Evolutionary conservation across 177 flowering plant species (phyloP).

Genomic region (Vitis hybrid): DNA sequence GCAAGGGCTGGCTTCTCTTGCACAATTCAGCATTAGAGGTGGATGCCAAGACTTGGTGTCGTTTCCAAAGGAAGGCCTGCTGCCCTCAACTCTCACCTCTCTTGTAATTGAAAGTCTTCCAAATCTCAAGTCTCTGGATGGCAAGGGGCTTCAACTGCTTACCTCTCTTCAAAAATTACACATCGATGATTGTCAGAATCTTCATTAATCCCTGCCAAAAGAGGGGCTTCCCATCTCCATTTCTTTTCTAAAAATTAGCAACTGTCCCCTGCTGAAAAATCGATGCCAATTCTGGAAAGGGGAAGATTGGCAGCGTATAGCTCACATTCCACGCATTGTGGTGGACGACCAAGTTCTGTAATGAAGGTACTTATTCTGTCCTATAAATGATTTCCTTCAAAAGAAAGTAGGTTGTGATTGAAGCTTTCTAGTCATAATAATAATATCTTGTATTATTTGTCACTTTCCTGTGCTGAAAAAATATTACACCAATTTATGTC

Average conservation of each 20-base stretch:
- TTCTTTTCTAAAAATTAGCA: not conserved
- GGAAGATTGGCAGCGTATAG: conserved; percentile 3
- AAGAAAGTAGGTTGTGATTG: too few species aligned
- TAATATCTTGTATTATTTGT: too few species aligned
- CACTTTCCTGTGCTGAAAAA: too few species aligned
- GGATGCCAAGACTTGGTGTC: not conserved
- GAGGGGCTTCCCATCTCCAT: conserved; percentile 1
- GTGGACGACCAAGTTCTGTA: too few species aligned
- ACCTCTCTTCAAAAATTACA: not conserved
- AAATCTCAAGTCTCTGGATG: conserved; percentile 1
- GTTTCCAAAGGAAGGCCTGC: conserved; percentile 7
- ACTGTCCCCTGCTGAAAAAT: conserved; percentile 3
- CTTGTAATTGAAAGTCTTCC: not conserved
- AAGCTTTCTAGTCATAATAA: too few species aligned
- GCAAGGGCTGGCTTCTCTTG: conserved; percentile 8
- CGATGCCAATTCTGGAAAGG: conserved; percentile 3
- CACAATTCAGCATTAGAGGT: not conserved
- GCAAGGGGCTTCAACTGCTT: conserved; percentile 5
- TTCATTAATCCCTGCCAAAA: not conserved
- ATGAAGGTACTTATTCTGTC: too few species aligned
- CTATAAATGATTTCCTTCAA: too few species aligned
- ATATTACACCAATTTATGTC: too few species aligned
- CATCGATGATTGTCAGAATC: not conserved
- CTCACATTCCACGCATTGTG: not conserved
- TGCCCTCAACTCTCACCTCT: conserved; percentile 3